Base-by-base conservation (phyloP, 495 filamentous ascomycete species). In the Aspergillus leporis region DNA sequence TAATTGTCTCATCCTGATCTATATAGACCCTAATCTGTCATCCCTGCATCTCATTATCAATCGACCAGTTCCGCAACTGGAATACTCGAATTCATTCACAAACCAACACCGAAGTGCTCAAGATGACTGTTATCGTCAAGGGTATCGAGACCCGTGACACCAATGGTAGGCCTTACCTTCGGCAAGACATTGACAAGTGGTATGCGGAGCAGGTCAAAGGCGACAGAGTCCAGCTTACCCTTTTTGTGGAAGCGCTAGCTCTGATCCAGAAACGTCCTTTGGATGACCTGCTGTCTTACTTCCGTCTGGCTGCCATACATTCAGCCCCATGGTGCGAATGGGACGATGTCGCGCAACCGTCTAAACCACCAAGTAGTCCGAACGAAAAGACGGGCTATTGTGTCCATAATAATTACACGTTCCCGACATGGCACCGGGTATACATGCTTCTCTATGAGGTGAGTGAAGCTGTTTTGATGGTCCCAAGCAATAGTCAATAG, bases 331-430 rank as follows among this genome's bases (percentile, higher is more conserved):
- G 41, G 54, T 23, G 25, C 16, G 45, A 34, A 19, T 56, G 54
- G 54, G 54, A 50, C 43, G 25, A 30, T 31, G 53, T 31, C 0
- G 21, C 40, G 13, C 38, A 28, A 16, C n/a, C 21, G 1, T 19
- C 22, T 32, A 9, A 9, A 12, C n/a, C n/a, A 5, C 28, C 16
- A 9, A 32, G 30, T n/a, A n/a, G 30, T 4, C 22, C 41, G 25
- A 23, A 21, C 5, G 16, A 19, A 38, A 21, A n/a, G 1, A 8
- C 6, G 13, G 54, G 54, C 1, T 56, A 21, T 23, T 56, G 54
- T 38, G 54, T 56, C 7, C 54, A 56, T 25, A 56, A 50, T 23
- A n/a, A 56, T 19, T 56, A 56, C 30, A 56, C 54, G 13, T 56
- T 56, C 40, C 54, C 54, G 7, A 56, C 54, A 18, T 56, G 54